Percentiles rank a stretch among this genome's conserved stretches.
Evolutionary conservation across 176 grass and related monocot genomes (phyloP).

Genomic region (Carex littledalei): DNA sequence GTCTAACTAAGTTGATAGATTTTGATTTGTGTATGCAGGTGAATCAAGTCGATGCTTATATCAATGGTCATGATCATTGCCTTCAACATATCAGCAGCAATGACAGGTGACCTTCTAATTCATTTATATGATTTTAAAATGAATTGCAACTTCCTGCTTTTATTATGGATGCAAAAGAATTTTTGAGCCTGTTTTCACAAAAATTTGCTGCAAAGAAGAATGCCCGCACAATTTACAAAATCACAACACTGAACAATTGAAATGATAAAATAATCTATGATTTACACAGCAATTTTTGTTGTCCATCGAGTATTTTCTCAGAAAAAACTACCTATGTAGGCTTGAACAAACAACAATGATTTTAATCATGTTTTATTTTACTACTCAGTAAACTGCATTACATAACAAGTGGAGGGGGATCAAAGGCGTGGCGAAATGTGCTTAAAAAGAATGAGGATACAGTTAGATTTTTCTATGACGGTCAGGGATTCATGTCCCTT

Average conservation of each 20-base stretch:
- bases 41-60: constrained; percentile 51
- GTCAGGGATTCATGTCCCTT: constrained; percentile 90
- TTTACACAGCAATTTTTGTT: not conserved
- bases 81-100: constrained; percentile 88
- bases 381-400: constrained; percentile 61
- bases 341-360: not conserved
- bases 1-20: not conserved
- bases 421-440: constrained; percentile 75
- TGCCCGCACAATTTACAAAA: not conserved
- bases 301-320: not conserved
- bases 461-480: constrained; percentile 80
- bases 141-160: not conserved
- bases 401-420: constrained; percentile 79
- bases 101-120: constrained; percentile 39
- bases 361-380: not conserved
- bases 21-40: constrained; percentile 23
- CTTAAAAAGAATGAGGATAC: constrained; percentile 51
- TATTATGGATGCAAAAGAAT: not conserved
- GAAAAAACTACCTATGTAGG: not conserved
- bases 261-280: not conserved
- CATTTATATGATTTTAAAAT: not conserved
- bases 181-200: not conserved
- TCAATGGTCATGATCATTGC: constrained; percentile 96
- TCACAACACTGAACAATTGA: not conserved
- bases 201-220: not conserved